Conservation (phyloP, 2,329 filamentous ascomycete species). For the Chalaropsis thielavioides region DNA sequence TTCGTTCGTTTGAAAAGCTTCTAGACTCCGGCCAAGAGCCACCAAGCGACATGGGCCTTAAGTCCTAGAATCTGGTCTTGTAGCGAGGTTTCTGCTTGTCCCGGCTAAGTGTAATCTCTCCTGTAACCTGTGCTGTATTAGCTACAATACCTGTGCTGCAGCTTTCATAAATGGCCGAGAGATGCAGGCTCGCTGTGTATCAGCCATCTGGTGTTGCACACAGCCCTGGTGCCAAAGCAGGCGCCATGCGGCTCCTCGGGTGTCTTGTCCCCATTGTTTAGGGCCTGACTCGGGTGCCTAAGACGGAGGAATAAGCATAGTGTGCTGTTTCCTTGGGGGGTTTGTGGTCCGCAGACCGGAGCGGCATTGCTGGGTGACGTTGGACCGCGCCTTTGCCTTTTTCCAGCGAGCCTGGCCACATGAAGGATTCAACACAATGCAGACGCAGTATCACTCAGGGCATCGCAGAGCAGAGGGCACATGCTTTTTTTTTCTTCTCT, state of each 20-base stretch:
- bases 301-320: neutral
- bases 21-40: neutral
- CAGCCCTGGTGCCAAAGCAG: neutral
- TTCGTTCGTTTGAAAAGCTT: neutral
- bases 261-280: neutral
- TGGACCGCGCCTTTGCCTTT: neutral
- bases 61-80: neutral
- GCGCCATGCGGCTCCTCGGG: neutral
- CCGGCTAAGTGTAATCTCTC: neutral
- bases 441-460: neutral
- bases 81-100: neutral
- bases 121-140: neutral
- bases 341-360: neutral
- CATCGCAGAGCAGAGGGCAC: neutral
- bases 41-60: neutral
- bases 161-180: neutral
- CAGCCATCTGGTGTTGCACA: neutral
- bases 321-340: neutral
- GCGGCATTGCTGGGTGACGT: neutral
- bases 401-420: neutral
- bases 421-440: neutral
- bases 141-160: neutral
- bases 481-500: too few species aligned
- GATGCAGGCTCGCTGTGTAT: neutral
- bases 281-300: neutral